phyloP scores from a whole-genome alignment of 129 eudicot species.

The Arctium lappa region DNA sequence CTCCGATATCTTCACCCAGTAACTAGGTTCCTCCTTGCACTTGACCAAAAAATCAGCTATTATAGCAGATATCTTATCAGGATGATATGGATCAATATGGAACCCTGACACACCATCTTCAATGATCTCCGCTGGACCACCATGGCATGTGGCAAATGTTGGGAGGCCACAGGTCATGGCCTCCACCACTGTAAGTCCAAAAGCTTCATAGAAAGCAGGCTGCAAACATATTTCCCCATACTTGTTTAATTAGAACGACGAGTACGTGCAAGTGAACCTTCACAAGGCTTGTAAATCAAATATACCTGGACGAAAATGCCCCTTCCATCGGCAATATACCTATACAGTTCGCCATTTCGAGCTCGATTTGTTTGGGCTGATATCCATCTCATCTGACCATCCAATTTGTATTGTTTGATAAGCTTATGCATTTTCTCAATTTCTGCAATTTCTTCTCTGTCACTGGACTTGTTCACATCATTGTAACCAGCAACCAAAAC shows the following conservation, averaged over 20 bases:
- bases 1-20: conserved; percentile 68
- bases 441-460: conserved; percentile 84
- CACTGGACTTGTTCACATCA: conserved; percentile 78
- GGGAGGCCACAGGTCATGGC: conserved; percentile 99
- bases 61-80: conserved; percentile 53
- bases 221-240: conserved; percentile 17
- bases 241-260: neutral
- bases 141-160: conserved; percentile 91
- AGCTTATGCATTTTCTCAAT: conserved; percentile 92
- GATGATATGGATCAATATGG: conserved; percentile 94
- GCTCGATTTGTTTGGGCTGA: conserved; percentile 81
- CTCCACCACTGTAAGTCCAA: conserved; percentile 97
- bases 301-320: conserved; percentile 92
- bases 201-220: conserved; percentile 98
- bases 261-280: neutral
- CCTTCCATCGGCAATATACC: conserved; percentile 81
- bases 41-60: conserved; percentile 64
- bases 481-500: conserved; percentile 85
- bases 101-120: conserved; percentile 86
- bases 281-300: neutral
- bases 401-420: conserved; percentile 54
- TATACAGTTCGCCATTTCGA: conserved; percentile 89
- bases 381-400: conserved; percentile 90
- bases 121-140: conserved; percentile 91
- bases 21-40: conserved; percentile 60